Base-by-base conservation (phyloP, 139 green algal species). In the Chlamydomonas sphaeroides region DNA sequence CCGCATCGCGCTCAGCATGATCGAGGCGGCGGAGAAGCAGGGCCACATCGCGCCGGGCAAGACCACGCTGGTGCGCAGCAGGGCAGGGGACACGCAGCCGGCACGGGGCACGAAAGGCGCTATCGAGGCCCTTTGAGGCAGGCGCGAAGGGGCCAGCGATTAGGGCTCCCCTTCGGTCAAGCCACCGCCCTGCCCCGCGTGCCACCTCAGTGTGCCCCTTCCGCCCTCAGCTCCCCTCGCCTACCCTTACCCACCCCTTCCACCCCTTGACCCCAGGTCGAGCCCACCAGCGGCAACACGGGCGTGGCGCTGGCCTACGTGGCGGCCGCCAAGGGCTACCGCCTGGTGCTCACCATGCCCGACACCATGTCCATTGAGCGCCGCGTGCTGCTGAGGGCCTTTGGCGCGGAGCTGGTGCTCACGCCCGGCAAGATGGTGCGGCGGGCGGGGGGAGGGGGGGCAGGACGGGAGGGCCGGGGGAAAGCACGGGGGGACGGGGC, bases 341-440 rank as follows among this genome's bases (percentile, higher is more conserved):
- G 96, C 86, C 91, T 98, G 51, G 90, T 98, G 41, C 89, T 99
- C 21, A 99, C 97, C 25, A 99, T 99, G 97, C 97, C 97, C 0
- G 96, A 96, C 33, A 97, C 93, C 30, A 99, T 99, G 96, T 93
- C 71, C 67, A 91, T 95, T 0, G 97, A 99, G 89, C 88, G 97
- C 1, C 88, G 96, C 15, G 92, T 98, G 62, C 88, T 99, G 86
- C 89, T 98, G 51, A 69, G 36, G 32, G 83, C 83, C 15, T 87
- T 84, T 48, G 95, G 95, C 0, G 95, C 95, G 8, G 48, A 95
- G 84, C 87, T 98, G 49, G 89, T 95, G 41, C 88, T 98, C 11
- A 98, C 95, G 17, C 87, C 94, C 38, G 87, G 86, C 15, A 62
- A 73, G 26, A 72, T 89, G 84, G 84, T 88, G 84, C 33, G 83